Evolutionary conservation across 2,329 filamentous ascomycete species (phyloP), one percentile per base, ranked within the genome.

Genomic region (Colletotrichum navitas): DNA sequence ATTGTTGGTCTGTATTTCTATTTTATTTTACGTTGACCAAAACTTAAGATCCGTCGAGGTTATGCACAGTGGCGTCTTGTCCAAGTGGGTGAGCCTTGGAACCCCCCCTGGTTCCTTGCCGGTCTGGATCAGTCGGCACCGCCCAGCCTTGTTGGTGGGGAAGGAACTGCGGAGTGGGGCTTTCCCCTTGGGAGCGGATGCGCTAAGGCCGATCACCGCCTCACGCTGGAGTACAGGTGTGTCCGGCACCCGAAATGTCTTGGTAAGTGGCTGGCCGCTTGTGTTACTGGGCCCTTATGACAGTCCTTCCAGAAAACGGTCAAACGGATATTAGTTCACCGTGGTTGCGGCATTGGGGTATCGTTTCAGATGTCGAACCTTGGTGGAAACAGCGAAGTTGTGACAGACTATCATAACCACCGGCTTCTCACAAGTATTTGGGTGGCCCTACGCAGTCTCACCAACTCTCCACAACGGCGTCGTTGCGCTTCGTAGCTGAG

Each of bases 121-220:
- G 45, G 68, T 39, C 65, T 72, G 69, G 65, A 69, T 68, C 59
- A 72, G 65, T 72, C 66, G 69, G 65, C 69, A 72, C 59, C 36
- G 66, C 66, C 69, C 69, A 64, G 65, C 59, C 66, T 64, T 72
- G 69, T 54, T 69, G 54, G 65, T 47, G 69, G 69, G 63, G 52
- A n/a, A 21, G 52, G 11, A 32, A 52, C 24, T 71, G 68, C 63
- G 65, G 68, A 54, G 68, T 71, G 68, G 68, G 52, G 68, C n/a
- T 68, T 68, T 26, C 36, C 45, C 68, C 59, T 59, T 43, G 60
- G 55, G 41, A 61, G 56, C n/a, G 59, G 52, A 36, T 55, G 66
- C 69, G 69, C 65, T 69, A 72, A 55, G 54, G 60, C 59, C 32
- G 69, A 72, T 72, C 69, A 24, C 34, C 47, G 59, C 68, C 58